A percentile compares a stretch with the other conserved stretches of the same genome.
Conservation (phyloP, 2,329 filamentous ascomycete species). For the Chaetomium sp. region DNA sequence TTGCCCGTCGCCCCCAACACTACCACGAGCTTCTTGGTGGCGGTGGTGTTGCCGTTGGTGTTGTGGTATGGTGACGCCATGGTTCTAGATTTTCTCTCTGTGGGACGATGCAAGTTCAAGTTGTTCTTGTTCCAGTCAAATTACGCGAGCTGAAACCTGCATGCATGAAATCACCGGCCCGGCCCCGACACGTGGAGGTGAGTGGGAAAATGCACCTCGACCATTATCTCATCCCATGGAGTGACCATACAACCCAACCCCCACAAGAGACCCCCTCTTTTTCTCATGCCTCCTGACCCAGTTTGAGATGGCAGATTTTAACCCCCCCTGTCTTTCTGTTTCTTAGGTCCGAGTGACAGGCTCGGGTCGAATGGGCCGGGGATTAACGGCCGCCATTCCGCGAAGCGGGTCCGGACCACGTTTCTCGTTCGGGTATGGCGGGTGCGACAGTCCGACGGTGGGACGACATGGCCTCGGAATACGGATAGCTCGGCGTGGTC, state of each 20-base stretch:
- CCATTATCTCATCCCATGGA: not conserved
- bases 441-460: constrained; percentile 6
- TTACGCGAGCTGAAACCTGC: constrained; percentile 4
- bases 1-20: constrained; percentile 54
- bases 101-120: not conserved
- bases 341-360: not conserved
- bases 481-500: not conserved
- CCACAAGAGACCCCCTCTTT: not conserved
- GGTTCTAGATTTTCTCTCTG: not conserved
- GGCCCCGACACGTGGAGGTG: not conserved
- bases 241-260: too few relatives aligned
- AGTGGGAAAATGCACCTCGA: not conserved
- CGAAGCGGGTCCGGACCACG: not conserved
- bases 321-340: not conserved
- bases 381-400: too few relatives aligned
- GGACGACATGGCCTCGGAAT: constrained; percentile 4
- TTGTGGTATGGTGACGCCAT: constrained; percentile 11
- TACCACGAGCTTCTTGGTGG: constrained; percentile 44
- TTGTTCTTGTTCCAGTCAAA: not conserved
- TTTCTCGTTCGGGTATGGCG: constrained; percentile 2
- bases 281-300: not conserved
- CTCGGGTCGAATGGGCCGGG: not conserved
- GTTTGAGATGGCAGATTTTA: not conserved
- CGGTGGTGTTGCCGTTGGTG: constrained; percentile 3
- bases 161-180: not conserved